Evolutionary conservation across 129 eudicot species (phyloP), one percentile per base, ranked within the genome.

Genomic region (Cynara cardunculus): DNA sequence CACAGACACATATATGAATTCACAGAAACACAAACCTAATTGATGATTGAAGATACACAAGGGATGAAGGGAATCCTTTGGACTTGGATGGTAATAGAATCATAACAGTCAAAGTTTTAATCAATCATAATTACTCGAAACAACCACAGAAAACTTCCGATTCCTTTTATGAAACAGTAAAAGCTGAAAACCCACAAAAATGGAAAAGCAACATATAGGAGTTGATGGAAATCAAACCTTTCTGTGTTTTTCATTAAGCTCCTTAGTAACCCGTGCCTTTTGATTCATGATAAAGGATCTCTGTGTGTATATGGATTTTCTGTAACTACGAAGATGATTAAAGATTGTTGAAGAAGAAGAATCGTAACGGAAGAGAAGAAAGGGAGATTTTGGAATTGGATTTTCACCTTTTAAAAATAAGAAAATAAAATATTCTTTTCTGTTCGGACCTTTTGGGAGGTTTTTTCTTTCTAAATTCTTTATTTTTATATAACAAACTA

Each of bases 201-300:
- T 28, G 30, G 32, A 26, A 59, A 19, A 69, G 72, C 3, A 13
- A 31, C 11, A 34, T 5, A 34, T 34, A 22, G 24, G 22, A 37
- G 4, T 44, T 26, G 35, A 27, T 5, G 13, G 37, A 81, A 82
- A 78, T 3, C 49, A 4, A 71, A 90, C 96, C 96, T 85, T 88
- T 73, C 84, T 46, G 78, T 90, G 96, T 78, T 85, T 90, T 44
- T 89, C 88, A 77, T 87, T 76, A 64, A 90, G 92, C 85, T 87
- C 90, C 78, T 90, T 90, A 27, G 88, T 74, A 49, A 90, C 89
- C 12, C 86, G 81, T 32, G 96, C 72, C 76, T 90, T 90, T 12
- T 77, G 76, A 65, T 88, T 90, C 92, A 90, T 90, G 69, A 7
- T 79, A 72, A 3, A 21, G 44, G 32, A 35, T 27, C 65, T 12